Evolutionary conservation across 164 flowering plant genomes (phyloP).

Genomic region (Tetracentron sinense): DNA sequence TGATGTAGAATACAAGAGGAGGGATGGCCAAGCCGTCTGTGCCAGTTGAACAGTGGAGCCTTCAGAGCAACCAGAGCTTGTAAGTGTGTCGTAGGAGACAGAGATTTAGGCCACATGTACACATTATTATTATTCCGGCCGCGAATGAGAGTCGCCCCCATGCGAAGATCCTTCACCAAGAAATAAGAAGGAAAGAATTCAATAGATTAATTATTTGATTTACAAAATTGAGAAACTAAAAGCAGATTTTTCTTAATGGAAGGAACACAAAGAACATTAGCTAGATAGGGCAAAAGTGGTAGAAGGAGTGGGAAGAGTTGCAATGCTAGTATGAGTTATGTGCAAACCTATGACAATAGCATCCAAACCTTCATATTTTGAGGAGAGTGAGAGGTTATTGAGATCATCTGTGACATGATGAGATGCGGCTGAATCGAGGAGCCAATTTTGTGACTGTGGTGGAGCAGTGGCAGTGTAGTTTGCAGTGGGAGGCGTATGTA

Average conservation of each 20-base stretch:
- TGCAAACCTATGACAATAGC: slow-evolving; percentile 1
- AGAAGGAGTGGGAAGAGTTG: background rate
- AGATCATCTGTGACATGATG: slow-evolving; percentile 3
- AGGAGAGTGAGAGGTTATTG: slow-evolving; percentile 3
- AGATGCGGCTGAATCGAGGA: background rate
- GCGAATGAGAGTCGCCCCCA: slow-evolving; percentile 4
- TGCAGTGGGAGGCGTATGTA: background rate
- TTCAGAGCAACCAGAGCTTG: background rate
- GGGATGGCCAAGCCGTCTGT: slow-evolving; percentile 10
- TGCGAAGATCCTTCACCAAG: slow-evolving; percentile 11
- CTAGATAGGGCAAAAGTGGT: background rate
- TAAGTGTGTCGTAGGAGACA: background rate
- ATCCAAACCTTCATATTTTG: background rate
- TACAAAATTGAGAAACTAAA: background rate
- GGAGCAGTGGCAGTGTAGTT: background rate
- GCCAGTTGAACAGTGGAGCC: slow-evolving; percentile 3
- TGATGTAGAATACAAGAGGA: slow-evolving; percentile 2
- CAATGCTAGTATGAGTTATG: background rate
- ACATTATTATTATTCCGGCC: background rate
- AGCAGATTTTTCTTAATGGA: background rate
- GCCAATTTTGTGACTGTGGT: background rate
- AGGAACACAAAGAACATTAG: slow-evolving; percentile 2
- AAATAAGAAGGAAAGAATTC: slow-evolving; percentile 4
- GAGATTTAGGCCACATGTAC: background rate
- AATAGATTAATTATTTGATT: background rate